Conservation (phyloP, 805 yeast species). For the Kodamaea jinghongensis region DNA sequence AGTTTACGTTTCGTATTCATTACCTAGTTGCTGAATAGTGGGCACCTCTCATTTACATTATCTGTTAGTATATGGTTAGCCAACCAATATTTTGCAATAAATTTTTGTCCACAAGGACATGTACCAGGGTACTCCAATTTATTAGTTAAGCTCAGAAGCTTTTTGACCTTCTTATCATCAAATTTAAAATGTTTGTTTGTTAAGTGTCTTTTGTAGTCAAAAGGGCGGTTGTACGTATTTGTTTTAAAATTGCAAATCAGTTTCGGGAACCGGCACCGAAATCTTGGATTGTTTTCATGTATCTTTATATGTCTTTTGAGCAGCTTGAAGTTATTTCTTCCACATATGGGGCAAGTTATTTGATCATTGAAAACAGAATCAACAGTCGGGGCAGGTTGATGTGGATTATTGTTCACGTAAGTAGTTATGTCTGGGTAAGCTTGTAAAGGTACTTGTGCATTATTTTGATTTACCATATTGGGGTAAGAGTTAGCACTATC, state of each 20-base stretch:
- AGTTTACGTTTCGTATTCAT: neutral
- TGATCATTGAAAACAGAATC: conserved; percentile 12
- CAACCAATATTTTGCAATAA: conserved; percentile 9
- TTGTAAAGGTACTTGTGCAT: conserved; percentile 3
- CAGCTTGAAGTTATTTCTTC: conserved; percentile 10
- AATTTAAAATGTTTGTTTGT: conserved; percentile 10
- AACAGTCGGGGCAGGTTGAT: conserved; percentile 12
- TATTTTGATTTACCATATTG: too few relatives aligned
- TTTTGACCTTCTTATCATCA: conserved; percentile 10
- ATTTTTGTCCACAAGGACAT: conserved; percentile 9
- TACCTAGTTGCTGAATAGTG: conserved; percentile 4
- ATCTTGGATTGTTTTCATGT: conserved; percentile 9
- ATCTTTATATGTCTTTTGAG: conserved; percentile 11
- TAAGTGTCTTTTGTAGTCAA: conserved; percentile 10
- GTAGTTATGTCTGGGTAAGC: conserved; percentile 13
- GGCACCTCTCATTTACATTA: conserved; percentile 5
- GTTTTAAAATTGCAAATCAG: conserved; percentile 11
- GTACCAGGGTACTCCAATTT: conserved; percentile 10
- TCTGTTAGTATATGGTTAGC: conserved; percentile 8
- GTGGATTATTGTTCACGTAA: conserved; percentile 12
- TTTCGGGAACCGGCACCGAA: conserved; percentile 10
- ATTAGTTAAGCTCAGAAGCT: conserved; percentile 6
- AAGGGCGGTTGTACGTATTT: conserved; percentile 9
- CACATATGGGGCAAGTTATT: conserved; percentile 9
- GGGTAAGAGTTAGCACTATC: too few relatives aligned